Conservation (phyloP, 257 asterid species). For the Apocynum venetum region DNA sequence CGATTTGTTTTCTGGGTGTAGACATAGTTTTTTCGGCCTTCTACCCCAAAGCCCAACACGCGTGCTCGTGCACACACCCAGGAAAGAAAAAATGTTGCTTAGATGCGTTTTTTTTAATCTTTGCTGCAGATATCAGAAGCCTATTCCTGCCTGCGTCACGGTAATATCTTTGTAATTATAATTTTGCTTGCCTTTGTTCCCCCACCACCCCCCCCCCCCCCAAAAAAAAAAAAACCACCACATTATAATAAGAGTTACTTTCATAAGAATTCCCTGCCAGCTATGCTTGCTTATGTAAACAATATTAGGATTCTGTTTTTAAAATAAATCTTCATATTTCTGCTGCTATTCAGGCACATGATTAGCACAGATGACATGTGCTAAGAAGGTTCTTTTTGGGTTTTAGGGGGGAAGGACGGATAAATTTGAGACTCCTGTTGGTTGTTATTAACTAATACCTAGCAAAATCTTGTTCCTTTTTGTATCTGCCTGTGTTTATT, state of each 20-base stretch:
- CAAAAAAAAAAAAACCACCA: no score
- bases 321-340: neutral
- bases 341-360: neutral
- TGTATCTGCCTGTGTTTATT: neutral
- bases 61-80: neutral
- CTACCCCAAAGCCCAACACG: neutral
- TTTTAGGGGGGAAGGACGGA: no score
- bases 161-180: conserved; percentile 22
- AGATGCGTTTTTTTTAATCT: neutral
- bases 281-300: no score
- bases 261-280: neutral
- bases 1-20: neutral
- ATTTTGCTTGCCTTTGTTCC: neutral
- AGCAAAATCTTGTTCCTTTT: neutral
- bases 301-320: neutral
- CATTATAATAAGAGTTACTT: no score
- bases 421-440: neutral
- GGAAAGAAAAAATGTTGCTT: neutral
- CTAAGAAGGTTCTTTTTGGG: neutral
- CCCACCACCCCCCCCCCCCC: no score
- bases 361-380: neutral
- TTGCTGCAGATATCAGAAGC: conserved; percentile 66
- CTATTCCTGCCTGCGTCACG: conserved; percentile 45
- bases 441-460: neutral
- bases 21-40: neutral